Conservation (phyloP, 495 filamentous ascomycete species). For the Penicillium bialowiezense region DNA sequence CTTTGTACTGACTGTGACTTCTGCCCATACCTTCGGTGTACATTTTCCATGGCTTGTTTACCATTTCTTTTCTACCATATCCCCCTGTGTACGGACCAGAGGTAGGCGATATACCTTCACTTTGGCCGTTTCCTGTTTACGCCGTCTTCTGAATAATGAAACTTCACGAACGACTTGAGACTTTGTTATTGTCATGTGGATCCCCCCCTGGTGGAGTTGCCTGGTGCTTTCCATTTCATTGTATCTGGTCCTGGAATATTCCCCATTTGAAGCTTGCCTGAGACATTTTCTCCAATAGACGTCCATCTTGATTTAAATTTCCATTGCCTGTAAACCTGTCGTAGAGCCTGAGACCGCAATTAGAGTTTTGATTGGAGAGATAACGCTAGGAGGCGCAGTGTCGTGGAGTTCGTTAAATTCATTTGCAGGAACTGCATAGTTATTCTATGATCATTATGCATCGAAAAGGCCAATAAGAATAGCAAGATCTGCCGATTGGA, state of each 20-base stretch:
- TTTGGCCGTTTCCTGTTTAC: slow-evolving; percentile 4
- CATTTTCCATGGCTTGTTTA: slow-evolving; percentile 7
- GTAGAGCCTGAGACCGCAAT: neutral
- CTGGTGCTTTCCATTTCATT: slow-evolving; percentile 11
- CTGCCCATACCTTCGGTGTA: slow-evolving; percentile 15
- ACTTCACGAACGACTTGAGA: slow-evolving; percentile 24
- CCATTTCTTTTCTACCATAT: slow-evolving; percentile 8
- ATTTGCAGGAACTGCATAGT: slow-evolving; percentile 3
- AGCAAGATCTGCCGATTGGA: neutral
- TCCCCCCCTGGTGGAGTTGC: slow-evolving; percentile 2
- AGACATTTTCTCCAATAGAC: slow-evolving; percentile 10
- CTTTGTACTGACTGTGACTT: slow-evolving; percentile 8
- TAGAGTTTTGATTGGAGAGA: too few species aligned
- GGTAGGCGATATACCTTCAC: slow-evolving; percentile 8
- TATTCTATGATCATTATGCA: slow-evolving; percentile 6
- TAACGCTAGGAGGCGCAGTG: too few species aligned
- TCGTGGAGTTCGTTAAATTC: slow-evolving; percentile 6
- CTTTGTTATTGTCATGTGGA: slow-evolving; percentile 8
- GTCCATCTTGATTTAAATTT: slow-evolving; percentile 2
- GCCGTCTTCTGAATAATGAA: slow-evolving; percentile 26
- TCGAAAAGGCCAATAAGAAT: neutral
- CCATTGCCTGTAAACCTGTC: too few species aligned
- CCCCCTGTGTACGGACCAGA: slow-evolving; percentile 9
- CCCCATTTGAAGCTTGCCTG: slow-evolving; percentile 9
- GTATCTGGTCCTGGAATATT: slow-evolving; percentile 16